Evolutionary conservation across 805 yeast species (phyloP), one percentile per base, ranked within the genome.

Genomic region (Barnettozyma vustinii): DNA sequence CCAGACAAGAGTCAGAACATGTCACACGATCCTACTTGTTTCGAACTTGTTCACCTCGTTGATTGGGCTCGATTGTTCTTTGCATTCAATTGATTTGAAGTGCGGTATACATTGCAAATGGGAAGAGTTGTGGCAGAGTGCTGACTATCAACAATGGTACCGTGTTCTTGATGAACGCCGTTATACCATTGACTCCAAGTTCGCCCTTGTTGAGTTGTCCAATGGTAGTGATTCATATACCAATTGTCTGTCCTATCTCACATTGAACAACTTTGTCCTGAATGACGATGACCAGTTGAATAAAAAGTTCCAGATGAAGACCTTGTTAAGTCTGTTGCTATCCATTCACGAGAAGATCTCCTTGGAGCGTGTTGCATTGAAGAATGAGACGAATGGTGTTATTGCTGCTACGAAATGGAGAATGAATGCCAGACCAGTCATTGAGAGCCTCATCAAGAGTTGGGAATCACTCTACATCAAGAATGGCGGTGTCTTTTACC

Each of bases 1-100:
- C 23, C 97, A 91, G 67, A 79, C 90, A 32, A 83, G 94, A 50
- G 77, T 80, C 25, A 76, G 97, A 58, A 84, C 89, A 0, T 75
- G 86, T 60, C 88, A 84, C 57, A 80, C 80, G 35, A 74, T 83
- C 12, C 74, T 83, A 54, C 73, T 81, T 44, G 72, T 83, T 19
- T 76, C 85, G 9, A 76, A 83, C 16, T 56, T 83, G 51, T 72
- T 82, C 51, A 76, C 85, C 8, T 66, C 75, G 1, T 58, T 73
- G 52, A 71, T 73, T 40, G 78, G 77, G 8, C 52, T 72, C 26
- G 73, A 72, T 45, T 71, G 73, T 49, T 64, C 71, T 7, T 59
- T 73, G 44, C 75, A 71, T 52, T 70, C 76, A 2, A 61, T 71
- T 45, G 81, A 76, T 50, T 67, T 85, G 48, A 72, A 73, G 48